phyloP scores from a whole-genome alignment of 2,329 filamentous ascomycete species.

The Fusarium veterinarium region DNA sequence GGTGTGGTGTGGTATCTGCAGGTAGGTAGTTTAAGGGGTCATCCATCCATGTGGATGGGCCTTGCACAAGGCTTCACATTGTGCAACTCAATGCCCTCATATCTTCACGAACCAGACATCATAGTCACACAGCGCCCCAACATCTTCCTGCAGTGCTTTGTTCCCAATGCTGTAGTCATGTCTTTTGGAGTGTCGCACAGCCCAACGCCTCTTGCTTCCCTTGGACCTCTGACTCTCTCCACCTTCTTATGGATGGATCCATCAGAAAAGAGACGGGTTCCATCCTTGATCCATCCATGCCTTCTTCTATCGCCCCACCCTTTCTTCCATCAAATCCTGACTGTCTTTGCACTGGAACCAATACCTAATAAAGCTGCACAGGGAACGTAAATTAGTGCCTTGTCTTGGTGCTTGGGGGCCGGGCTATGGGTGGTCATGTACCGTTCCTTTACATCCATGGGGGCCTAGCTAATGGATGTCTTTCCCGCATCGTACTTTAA shows the following conservation, averaged over 20 bases:
- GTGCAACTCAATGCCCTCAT: conserved; percentile 10
- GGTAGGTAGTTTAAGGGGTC: conserved; percentile 10
- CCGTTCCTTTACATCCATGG: conserved; percentile 9
- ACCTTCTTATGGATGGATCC: conserved; percentile 23
- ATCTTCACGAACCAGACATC: not conserved
- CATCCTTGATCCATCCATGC: conserved; percentile 31
- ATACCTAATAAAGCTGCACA: conserved; percentile 33
- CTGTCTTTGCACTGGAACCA: conserved; percentile 27
- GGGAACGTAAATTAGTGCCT: conserved; percentile 42
- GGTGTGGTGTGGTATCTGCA: conserved; percentile 9
- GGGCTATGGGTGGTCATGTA: conserved; percentile 15
- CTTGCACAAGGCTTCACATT: conserved; percentile 8
- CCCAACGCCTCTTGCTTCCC: conserved; percentile 9
- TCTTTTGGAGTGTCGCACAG: conserved; percentile 12
- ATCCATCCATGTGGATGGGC: not conserved
- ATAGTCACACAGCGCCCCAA: not conserved
- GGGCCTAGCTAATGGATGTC: not conserved
- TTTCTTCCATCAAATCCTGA: conserved; percentile 37
- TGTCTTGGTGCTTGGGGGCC: conserved; percentile 36
- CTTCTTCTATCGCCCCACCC: conserved; percentile 33
- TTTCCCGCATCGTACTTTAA: not conserved
- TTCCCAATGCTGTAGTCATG: not conserved
- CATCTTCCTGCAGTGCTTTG: not conserved
- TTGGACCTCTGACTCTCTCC: conserved; percentile 3
- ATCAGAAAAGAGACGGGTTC: conserved; percentile 34